A percentile compares a stretch with the other conserved stretches of the same genome.
Conservation (phyloP, 2,329 filamentous ascomycete species). For the Claviceps pusilla region DNA sequence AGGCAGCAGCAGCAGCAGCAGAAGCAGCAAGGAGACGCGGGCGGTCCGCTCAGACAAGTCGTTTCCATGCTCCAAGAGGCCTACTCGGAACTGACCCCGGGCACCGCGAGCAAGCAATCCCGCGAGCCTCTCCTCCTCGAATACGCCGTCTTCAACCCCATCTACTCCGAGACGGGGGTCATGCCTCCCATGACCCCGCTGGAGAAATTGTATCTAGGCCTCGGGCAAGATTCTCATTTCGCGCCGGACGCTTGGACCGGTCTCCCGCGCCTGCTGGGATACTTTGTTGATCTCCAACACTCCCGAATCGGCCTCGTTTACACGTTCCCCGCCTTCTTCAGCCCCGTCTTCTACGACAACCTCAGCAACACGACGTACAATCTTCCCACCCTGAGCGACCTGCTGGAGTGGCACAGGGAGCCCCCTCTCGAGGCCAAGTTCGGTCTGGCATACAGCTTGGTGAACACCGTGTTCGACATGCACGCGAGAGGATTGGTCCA, state of each 20-base stretch:
- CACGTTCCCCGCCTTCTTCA: slow-evolving; percentile 52
- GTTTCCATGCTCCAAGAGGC: slow-evolving; percentile 35
- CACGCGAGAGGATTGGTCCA: slow-evolving; percentile 56
- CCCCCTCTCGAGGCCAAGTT: slow-evolving; percentile 64
- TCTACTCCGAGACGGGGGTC: slow-evolving; percentile 47
- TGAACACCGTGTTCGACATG: slow-evolving; percentile 58
- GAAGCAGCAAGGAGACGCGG: slow-evolving; percentile 21
- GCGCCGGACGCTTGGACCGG: slow-evolving; percentile 44
- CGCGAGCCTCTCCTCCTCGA: slow-evolving; percentile 52
- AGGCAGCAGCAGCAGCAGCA: too few species aligned
- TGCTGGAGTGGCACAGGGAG: slow-evolving; percentile 38
- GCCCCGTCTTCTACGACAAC: slow-evolving; percentile 38
- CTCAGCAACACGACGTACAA: slow-evolving; percentile 34
- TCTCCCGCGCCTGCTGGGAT: slow-evolving; percentile 46
- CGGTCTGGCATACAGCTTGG: slow-evolving; percentile 55
- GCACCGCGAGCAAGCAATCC: slow-evolving; percentile 25
- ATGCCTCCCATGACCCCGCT: slow-evolving; percentile 50
- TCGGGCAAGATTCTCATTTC: slow-evolving; percentile 38
- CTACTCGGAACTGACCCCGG: slow-evolving; percentile 32
- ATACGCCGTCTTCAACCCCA: slow-evolving; percentile 49
- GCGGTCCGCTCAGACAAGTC: slow-evolving; percentile 27
- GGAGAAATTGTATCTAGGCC: slow-evolving; percentile 44
- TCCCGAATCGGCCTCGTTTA: slow-evolving; percentile 63
- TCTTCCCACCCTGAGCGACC: slow-evolving; percentile 37
- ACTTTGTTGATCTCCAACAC: slow-evolving; percentile 58